Percentiles rank a stretch among this genome's conserved stretches.
phyloP scores from a whole-genome alignment of 345 rosid species.

The Acer yangbiense region DNA sequence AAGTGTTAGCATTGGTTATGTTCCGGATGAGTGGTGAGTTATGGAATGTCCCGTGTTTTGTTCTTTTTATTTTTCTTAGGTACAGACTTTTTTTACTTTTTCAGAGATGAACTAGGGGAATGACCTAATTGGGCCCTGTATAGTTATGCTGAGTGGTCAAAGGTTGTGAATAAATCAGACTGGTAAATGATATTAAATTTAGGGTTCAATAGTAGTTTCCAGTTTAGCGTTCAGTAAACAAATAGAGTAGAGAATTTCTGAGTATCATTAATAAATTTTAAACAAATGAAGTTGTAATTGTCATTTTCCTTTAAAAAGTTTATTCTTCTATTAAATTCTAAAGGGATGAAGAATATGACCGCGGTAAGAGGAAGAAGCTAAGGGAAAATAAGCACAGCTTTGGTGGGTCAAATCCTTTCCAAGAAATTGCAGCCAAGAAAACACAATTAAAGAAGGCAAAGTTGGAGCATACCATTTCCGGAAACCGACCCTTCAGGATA shows the following conservation, averaged over 20 bases:
- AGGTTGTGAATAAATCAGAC: neutral
- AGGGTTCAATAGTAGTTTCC: neutral
- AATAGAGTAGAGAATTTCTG: neutral
- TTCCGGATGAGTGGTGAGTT: conserved; percentile 89
- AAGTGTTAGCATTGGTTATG: conserved; percentile 56
- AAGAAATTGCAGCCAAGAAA: conserved; percentile 55
- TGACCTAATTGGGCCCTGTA: neutral
- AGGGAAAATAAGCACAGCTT: conserved; percentile 42
- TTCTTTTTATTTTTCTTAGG: neutral
- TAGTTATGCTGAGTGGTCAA: neutral
- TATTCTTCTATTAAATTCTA: conserved; percentile 7
- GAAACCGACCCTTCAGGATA: conserved; percentile 59
- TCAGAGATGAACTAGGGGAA: neutral
- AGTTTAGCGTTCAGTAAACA: neutral
- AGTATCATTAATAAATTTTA: neutral
- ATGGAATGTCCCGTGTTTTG: neutral
- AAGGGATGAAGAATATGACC: conserved; percentile 97
- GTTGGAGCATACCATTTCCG: conserved; percentile 32
- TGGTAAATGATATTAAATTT: neutral
- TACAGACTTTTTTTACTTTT: neutral
- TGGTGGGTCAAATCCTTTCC: conserved; percentile 79
- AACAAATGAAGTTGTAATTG: neutral
- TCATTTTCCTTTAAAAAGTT: neutral
- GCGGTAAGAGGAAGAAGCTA: conserved; percentile 89
- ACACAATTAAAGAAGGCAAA: conserved; percentile 43